A percentile compares a stretch with the other conserved stretches of the same genome.
Evolutionary conservation across 495 filamentous ascomycete genomes (phyloP).

Genomic region (Parachaetomium inaequale): DNA sequence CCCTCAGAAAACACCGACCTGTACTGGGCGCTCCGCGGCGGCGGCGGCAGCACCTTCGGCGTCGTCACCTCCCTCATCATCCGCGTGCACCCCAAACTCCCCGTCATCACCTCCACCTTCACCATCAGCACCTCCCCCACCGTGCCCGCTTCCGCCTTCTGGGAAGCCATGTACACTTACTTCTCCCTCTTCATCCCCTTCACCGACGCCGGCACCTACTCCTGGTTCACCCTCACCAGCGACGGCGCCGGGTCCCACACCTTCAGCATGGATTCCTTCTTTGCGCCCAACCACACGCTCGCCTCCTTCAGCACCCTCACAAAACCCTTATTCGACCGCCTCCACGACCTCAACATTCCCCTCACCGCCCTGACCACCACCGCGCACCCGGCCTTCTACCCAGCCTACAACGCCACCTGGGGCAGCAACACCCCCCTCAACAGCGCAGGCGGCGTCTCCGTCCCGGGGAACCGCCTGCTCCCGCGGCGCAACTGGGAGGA

Average conservation of each 20-base stretch:
- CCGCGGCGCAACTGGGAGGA: slow-evolving; percentile 48
- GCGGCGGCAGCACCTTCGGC: slow-evolving; percentile 52
- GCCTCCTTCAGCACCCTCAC: slow-evolving; percentile 38
- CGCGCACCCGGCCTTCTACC: slow-evolving; percentile 20
- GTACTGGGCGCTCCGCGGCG: slow-evolving; percentile 61
- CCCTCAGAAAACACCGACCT: slow-evolving; percentile 50
- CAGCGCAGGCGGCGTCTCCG: background rate
- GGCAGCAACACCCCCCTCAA: background rate
- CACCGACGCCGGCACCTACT: slow-evolving; percentile 44
- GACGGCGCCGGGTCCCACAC: slow-evolving; percentile 28
- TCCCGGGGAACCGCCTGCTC: slow-evolving; percentile 39
- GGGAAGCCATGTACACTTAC: slow-evolving; percentile 45
- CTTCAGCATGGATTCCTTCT: slow-evolving; percentile 33
- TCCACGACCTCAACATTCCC: slow-evolving; percentile 29
- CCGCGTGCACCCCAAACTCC: slow-evolving; percentile 38
- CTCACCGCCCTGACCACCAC: slow-evolving; percentile 28
- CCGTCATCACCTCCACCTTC: slow-evolving; percentile 21
- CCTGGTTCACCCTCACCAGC: slow-evolving; percentile 37
- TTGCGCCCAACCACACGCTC: slow-evolving; percentile 30
- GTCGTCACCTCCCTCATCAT: slow-evolving; percentile 50
- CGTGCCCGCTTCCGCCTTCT: slow-evolving; percentile 48
- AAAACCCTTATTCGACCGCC: slow-evolving; percentile 42
- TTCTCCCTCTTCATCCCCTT: slow-evolving; percentile 27
- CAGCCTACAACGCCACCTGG: slow-evolving; percentile 16
- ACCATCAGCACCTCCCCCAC: slow-evolving; percentile 20